Conservation (phyloP, 2,329 filamentous ascomycete species). For the Cladosporium austrohemisphaericum region DNA sequence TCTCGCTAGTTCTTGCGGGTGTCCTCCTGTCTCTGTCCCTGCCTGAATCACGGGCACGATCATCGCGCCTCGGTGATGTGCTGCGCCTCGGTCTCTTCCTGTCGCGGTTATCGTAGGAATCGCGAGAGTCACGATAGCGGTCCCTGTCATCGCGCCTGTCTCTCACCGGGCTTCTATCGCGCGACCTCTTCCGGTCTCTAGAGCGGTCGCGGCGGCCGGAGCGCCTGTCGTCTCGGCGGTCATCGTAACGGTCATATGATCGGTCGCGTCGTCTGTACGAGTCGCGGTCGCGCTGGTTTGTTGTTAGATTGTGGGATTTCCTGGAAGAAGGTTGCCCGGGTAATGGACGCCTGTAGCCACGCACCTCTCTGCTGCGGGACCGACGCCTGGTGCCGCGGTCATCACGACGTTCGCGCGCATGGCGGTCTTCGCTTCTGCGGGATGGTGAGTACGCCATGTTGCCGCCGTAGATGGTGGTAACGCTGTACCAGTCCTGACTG, state of each 20-base stretch:
- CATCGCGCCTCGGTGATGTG: slow-evolving; percentile 20
- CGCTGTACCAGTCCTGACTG: slow-evolving; percentile 13
- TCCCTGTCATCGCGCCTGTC: slow-evolving; percentile 19
- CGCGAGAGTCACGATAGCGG: slow-evolving; percentile 19
- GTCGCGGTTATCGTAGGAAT: slow-evolving; percentile 22
- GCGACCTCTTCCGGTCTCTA: slow-evolving; percentile 21
- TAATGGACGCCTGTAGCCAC: background rate
- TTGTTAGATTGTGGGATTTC: background rate
- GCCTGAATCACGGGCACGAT: slow-evolving; percentile 48
- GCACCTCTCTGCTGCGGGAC: slow-evolving; percentile 17
- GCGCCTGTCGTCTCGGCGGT: slow-evolving; percentile 22
- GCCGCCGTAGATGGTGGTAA: slow-evolving; percentile 12
- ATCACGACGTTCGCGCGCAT: slow-evolving; percentile 16
- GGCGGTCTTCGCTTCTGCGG: slow-evolving; percentile 23
- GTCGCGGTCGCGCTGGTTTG: slow-evolving; percentile 16
- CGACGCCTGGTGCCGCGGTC: slow-evolving; percentile 13
- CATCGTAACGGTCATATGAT: slow-evolving; percentile 23
- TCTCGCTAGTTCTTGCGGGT: slow-evolving; percentile 41
- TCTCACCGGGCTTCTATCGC: slow-evolving; percentile 22
- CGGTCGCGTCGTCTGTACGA: slow-evolving; percentile 20
- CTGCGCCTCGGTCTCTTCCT: slow-evolving; percentile 21
- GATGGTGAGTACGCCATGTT: slow-evolving; percentile 26
- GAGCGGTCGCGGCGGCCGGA: slow-evolving; percentile 21
- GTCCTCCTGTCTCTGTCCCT: slow-evolving; percentile 52
- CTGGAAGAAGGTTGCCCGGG: background rate